Conservation (phyloP, 2,329 filamentous ascomycete genomes). For the Fusarium camptoceras region DNA sequence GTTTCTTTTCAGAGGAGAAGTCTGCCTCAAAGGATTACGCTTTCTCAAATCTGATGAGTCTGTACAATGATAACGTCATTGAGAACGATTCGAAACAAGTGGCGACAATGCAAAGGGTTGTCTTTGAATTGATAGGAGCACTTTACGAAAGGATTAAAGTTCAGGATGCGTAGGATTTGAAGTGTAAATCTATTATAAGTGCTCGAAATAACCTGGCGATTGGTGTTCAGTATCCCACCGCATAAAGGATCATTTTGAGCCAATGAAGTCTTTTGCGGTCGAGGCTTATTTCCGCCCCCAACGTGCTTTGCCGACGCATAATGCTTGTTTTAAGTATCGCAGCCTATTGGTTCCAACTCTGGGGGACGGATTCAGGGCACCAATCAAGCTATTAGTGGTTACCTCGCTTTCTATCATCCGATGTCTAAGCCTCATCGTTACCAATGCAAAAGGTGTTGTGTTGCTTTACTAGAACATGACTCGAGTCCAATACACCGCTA, state of each 20-base stretch:
- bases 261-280: neutral
- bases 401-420: neutral
- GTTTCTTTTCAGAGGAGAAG: neutral
- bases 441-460: neutral
- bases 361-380: neutral
- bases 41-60: neutral
- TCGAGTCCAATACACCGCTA: neutral
- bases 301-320: neutral
- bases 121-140: neutral
- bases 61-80: neutral
- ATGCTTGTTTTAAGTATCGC: neutral
- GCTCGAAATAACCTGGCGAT: neutral
- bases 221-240: neutral
- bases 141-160: neutral
- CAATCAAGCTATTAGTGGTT: neutral
- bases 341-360: fast-evolving
- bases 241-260: neutral
- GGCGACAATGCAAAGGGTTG: neutral
- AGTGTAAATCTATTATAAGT: neutral
- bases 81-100: neutral
- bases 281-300: neutral
- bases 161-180: neutral
- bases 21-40: neutral
- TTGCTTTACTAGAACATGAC: neutral
- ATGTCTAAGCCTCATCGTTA: neutral